Evolutionary conservation across 2,329 filamentous ascomycete species (phyloP), one percentile per base, ranked within the genome.

Genomic region (Myriosclerotinia curreyana): DNA sequence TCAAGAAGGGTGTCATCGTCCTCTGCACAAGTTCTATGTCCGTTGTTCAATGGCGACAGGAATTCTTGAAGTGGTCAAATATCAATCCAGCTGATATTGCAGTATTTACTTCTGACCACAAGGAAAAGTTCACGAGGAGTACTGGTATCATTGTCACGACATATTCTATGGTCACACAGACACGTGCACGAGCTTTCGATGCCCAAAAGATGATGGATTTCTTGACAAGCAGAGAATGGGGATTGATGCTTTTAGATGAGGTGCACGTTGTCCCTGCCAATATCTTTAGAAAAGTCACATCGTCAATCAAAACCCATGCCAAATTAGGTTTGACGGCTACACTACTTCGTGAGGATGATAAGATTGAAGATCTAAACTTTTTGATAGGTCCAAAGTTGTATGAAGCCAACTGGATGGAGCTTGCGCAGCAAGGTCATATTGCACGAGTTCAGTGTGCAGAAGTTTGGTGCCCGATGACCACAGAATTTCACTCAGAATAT

Each of bases 31-130:
- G 92, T 74, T 94, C 92, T 62, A 99, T 99, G 94, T 97, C 92
- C 8, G 95, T 96, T 7, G 89, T 96, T 25, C 95, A 99, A 76
- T 99, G 95, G 95, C 84, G 92, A 66, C 88, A 95, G 66, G 95
- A 99, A 74, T 99, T 99, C 74, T 79, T 98, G 68, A 96, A 97
- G 72, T 99, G 95, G 95, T 97, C 93, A n/a, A 98, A 98, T 73
- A 96, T 96, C 67, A 90, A 93, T 71, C 92, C 93, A 0, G 89
- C 94, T 69, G 92, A 97, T 73, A 93, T 99, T 72, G 92, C 93
- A 38, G 87, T 96, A 62, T 99, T 99, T 76, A 97, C 95, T 0
- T 94, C 93, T 0, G 92, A 96, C 70, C 91, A 91, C 75, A 99
- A 99, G 77, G 87, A 88, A 60, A 83, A 82, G 64, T 96, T 99